These are phyloP conservation scores for Zymoseptoria pseudotritici DNA, from an alignment of 2,329 filamentous ascomycete genomes.

Conservation along the genomic window DNA sequence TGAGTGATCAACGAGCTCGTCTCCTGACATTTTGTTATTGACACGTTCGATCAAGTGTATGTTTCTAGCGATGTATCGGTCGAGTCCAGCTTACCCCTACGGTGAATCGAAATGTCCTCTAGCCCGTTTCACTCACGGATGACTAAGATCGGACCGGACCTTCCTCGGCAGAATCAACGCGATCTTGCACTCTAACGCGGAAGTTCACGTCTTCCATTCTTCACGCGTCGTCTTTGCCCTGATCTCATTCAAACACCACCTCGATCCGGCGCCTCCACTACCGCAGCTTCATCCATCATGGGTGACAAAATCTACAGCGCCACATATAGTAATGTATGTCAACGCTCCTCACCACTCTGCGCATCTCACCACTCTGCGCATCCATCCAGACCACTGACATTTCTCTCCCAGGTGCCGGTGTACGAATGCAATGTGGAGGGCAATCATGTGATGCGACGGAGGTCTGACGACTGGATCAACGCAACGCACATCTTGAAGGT, in stretches of 20 bases:
- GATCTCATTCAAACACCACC: not conserved
- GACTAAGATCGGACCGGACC: not conserved
- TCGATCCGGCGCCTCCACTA: not conserved
- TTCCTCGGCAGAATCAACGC: no score
- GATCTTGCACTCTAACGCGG: not conserved
- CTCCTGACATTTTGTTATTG: constrained; percentile 17
- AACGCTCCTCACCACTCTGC: constrained; percentile 8
- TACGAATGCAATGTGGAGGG: constrained; percentile 84
- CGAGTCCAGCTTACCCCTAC: not conserved
- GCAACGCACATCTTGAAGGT: constrained; percentile 96
- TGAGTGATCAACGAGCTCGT: constrained; percentile 66
- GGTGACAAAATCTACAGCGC: constrained; percentile 52
- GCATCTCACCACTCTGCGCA: constrained; percentile 12
- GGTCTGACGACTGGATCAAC: constrained; percentile 95
- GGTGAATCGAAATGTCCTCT: not conserved
- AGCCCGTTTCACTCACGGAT: not conserved
- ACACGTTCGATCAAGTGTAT: not conserved
- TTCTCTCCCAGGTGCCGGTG: constrained; percentile 66
- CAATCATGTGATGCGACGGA: constrained; percentile 93
- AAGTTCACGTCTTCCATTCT: not conserved
- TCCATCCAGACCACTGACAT: not conserved
- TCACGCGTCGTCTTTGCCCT: not conserved
- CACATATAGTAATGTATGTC: constrained; percentile 49
- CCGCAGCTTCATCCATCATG: not conserved
- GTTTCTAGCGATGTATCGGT: not conserved